Conservation (phyloP, 2,329 filamentous ascomycete genomes). For the Diaporthe sp. region DNA sequence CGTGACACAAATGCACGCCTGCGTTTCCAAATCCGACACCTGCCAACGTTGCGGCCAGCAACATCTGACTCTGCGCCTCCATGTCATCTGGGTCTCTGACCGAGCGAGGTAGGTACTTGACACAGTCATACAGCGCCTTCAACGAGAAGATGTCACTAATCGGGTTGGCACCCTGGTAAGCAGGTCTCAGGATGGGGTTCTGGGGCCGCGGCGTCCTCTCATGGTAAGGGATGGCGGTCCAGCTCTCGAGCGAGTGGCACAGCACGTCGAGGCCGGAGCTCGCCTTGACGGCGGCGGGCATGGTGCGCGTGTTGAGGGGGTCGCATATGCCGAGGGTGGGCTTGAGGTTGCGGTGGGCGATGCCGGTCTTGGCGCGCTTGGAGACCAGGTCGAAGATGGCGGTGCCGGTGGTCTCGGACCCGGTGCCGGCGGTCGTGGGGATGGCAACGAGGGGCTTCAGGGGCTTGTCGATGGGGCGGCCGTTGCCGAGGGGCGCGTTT, state of each 20-base stretch:
- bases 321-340: slow-evolving; percentile 91
- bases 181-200: slow-evolving; percentile 91
- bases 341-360: slow-evolving; percentile 95
- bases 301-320: slow-evolving; percentile 92
- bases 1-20: slow-evolving; percentile 85
- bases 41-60: slow-evolving; percentile 92
- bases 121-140: slow-evolving; percentile 83
- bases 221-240: slow-evolving; percentile 96
- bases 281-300: slow-evolving; percentile 95
- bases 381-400: slow-evolving; percentile 97
- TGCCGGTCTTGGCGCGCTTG: slow-evolving; percentile 93
- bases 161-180: slow-evolving; percentile 97
- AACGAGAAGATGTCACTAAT: slow-evolving; percentile 98
- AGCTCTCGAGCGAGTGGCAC: slow-evolving; percentile 95
- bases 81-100: slow-evolving; percentile 90
- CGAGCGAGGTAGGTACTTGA: slow-evolving; percentile 92
- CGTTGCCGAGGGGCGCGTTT: slow-evolving; percentile 92
- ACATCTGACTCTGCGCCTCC: slow-evolving; percentile 96
- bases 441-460: slow-evolving; percentile 85
- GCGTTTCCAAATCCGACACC: slow-evolving; percentile 98
- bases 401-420: slow-evolving; percentile 95
- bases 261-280: slow-evolving; percentile 94
- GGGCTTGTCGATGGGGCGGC: slow-evolving; percentile 78
- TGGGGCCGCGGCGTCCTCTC: slow-evolving; percentile 86
- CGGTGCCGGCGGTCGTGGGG: slow-evolving; percentile 88